Evolutionary conservation across 768 basidiomycete species (phyloP), one percentile per base, ranked within the genome.

Genomic region (Daedaleopsis sinensis): DNA sequence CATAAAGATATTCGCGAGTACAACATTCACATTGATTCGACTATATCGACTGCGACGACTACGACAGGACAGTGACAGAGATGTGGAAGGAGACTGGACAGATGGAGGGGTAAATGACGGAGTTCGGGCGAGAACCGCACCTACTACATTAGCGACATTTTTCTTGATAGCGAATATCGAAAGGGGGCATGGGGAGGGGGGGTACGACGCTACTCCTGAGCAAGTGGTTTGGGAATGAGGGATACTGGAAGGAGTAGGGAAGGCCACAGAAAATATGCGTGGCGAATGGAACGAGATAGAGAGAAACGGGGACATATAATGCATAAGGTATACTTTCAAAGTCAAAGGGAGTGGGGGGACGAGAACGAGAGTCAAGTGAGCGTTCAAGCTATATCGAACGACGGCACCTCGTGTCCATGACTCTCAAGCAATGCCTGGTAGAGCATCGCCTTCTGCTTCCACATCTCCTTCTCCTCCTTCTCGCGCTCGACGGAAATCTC

Each of bases 161-260:
- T 65, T 62, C 58, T 48, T n/a, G 19, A 27, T 32, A 32, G 27
- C 27, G 27, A 32, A 37, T 65, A 59, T 49, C 49, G 21, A 49
- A 43, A 19, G 32, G 36, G 38, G 58, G 56, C 51, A 47, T 18
- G 38, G 64, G 71, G 71, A 49, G 61, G n/a, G 69, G 79, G 78
- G 79, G 59, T 82, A 79, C 81, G 82, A 84, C 84, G 78, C 76
- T 82, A 77, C 80, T 82, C 79, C 76, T 79, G 84, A 81, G 81
- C 71, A 68, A 65, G 65, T 72, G 78, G 75, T 73, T 70, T 71
- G 73, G 65, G 65, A 68, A 47, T 32, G 54, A 42, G 44, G 44
- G 57, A 69, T 54, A 68, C 51, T 76, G 77, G 73, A 79, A 64
- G 70, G 76, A 80, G 73, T 77, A 82, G 52, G 77, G 80, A 82